Conservation (phyloP, 768 basidiomycete genomes). For the Mycena kentingensis region DNA sequence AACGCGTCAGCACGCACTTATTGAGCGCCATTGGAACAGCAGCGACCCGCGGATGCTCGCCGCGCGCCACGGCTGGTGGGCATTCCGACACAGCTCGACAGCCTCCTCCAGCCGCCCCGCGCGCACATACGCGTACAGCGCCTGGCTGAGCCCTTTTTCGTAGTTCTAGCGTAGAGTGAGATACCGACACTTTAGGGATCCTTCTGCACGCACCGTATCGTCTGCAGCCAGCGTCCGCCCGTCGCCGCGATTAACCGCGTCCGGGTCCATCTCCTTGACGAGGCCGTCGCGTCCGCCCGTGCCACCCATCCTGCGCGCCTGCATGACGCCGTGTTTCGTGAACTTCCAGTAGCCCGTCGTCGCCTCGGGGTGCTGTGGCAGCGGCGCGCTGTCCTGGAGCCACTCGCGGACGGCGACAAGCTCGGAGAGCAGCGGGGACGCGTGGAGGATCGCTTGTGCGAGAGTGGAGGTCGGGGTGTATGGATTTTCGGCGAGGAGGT, state of each 20-base stretch:
- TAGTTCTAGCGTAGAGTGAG: conserved; percentile 54
- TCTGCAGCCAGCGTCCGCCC: conserved; percentile 67
- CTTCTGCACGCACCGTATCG: conserved; percentile 62
- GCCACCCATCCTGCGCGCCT: conserved; percentile 53
- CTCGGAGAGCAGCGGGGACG: conserved; percentile 69
- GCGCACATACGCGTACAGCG: conserved; percentile 79
- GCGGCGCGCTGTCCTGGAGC: conserved; percentile 76
- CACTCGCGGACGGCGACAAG: conserved; percentile 86
- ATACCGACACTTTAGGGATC: neutral
- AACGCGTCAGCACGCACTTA: conserved; percentile 48
- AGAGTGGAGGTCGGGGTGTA: conserved; percentile 80
- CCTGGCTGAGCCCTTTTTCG: conserved; percentile 76
- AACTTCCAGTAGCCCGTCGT: conserved; percentile 84
- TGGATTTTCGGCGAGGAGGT: conserved; percentile 68
- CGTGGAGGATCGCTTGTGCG: conserved; percentile 69
- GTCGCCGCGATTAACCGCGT: conserved; percentile 65
- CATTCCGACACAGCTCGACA: conserved; percentile 75
- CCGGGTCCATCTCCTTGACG: conserved; percentile 78
- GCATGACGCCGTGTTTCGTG: conserved; percentile 74
- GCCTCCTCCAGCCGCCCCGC: conserved; percentile 87
- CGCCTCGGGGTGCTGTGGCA: conserved; percentile 65
- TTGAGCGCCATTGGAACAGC: conserved; percentile 72
- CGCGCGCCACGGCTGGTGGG: conserved; percentile 90
- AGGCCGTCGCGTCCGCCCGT: conserved; percentile 47
- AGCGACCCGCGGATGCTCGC: conserved; percentile 84